These are phyloP conservation scores for Penicillium sp. DNA, from an alignment of 2,329 filamentous ascomycete genomes.

Conservation along the genomic window DNA sequence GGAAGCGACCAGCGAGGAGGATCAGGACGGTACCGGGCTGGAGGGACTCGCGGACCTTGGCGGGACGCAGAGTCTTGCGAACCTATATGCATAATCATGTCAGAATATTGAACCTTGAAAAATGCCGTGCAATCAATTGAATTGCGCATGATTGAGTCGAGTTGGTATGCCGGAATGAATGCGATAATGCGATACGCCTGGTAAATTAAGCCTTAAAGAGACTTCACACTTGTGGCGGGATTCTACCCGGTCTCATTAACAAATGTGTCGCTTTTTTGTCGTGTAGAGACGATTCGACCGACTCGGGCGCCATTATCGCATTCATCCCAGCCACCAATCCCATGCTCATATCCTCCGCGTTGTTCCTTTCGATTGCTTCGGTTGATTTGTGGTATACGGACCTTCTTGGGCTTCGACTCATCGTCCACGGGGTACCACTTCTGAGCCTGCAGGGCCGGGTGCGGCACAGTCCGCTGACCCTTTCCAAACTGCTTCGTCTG, in stretches of 20 bases:
- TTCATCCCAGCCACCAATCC: conserved; percentile 29
- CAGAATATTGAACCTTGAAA: conserved; percentile 15
- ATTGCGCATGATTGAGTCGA: conserved; percentile 1
- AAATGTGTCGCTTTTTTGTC: conserved; percentile 2
- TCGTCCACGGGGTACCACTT: conserved; percentile 99
- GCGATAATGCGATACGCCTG: conserved; percentile 12
- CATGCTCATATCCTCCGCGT: conserved; percentile 23
- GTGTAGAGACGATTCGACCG: conserved; percentile 13
- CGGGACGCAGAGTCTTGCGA: conserved; percentile 89
- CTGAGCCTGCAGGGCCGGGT: conserved; percentile 85
- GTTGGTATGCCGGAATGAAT: conserved; percentile 2
- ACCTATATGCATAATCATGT: conserved; percentile 58
- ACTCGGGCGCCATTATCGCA: conserved; percentile 31
- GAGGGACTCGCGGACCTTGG: conserved; percentile 84
- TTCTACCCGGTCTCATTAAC: not conserved
- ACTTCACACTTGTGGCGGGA: not conserved
- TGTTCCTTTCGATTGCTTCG: conserved; percentile 6
- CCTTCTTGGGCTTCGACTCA: conserved; percentile 86
- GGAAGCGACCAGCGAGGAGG: conserved; percentile 98
- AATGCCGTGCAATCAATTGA: conserved; percentile 14
- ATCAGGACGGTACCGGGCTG: conserved; percentile 96
- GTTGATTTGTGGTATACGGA: conserved; percentile 57
- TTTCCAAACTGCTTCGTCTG: conserved; percentile 96
- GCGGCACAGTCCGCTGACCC: conserved; percentile 87
- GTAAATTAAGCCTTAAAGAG: not conserved